These are phyloP conservation scores for Podospora comata DNA, from an alignment of 495 filamentous ascomycete genomes.

Conservation along the genomic window DNA sequence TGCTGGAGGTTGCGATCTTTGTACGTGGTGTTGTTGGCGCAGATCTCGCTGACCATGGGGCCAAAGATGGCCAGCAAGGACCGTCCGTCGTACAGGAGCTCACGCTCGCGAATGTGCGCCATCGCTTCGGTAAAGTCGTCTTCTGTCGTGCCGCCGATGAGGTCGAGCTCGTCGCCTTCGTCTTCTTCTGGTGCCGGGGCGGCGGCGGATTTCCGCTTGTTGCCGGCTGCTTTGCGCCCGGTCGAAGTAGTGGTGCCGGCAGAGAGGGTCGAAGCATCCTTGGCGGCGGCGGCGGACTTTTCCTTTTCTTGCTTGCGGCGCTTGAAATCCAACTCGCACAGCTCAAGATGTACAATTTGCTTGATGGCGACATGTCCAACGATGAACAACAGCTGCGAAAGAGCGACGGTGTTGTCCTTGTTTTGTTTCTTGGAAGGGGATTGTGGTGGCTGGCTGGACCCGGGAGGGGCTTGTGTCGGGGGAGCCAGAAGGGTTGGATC, in stretches of 20 bases:
- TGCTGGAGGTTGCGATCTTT: constrained; percentile 83
- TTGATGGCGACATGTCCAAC: constrained; percentile 97
- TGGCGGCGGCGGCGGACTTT: constrained; percentile 56
- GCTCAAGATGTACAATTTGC: constrained; percentile 98
- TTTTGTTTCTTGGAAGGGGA: constrained; percentile 44
- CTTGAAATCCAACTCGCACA: constrained; percentile 97
- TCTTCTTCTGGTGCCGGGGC: constrained; percentile 52
- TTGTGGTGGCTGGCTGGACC: constrained; percentile 30
- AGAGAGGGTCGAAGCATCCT: constrained; percentile 31
- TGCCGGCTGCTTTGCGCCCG: constrained; percentile 26
- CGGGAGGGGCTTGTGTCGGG: constrained; percentile 6
- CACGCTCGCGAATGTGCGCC: constrained; percentile 87
- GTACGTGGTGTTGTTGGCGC: constrained; percentile 89
- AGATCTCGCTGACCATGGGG: constrained; percentile 86
- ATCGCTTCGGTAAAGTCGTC: constrained; percentile 98
- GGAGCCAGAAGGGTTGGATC: constrained; percentile 27
- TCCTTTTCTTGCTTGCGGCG: constrained; percentile 91
- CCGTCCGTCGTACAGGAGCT: constrained; percentile 82
- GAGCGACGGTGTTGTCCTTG: constrained; percentile 63
- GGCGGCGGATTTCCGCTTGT: constrained; percentile 14
- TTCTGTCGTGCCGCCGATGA: constrained; percentile 95
- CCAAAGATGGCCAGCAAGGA: constrained; percentile 88
- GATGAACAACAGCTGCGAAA: constrained; percentile 91
- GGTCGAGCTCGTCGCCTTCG: constrained; percentile 81
- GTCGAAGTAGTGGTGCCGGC: constrained; percentile 33